phyloP scores from a whole-genome alignment of 2,329 filamentous ascomycete genomes.

The Venturiaceae sp. region DNA sequence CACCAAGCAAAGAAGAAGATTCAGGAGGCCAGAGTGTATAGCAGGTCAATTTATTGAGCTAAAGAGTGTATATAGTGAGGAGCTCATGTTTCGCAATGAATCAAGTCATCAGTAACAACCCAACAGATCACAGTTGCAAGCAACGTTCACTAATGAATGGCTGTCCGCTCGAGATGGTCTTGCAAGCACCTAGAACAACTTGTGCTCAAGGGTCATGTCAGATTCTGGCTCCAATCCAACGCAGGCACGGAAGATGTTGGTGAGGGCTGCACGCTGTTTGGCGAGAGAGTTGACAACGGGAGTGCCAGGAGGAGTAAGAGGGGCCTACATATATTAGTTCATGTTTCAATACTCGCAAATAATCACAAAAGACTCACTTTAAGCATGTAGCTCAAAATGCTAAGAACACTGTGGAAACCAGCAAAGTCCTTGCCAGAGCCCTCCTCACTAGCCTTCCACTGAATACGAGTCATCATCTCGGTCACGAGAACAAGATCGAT shows the following conservation, averaged over 20 bases:
- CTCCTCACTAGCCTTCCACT: conserved; percentile 63
- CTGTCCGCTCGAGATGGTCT: too few relatives aligned
- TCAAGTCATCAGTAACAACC: too few relatives aligned
- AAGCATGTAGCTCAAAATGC: conserved; percentile 98
- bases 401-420: conserved; percentile 94
- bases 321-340: conserved; percentile 55
- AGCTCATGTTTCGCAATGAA: too few relatives aligned
- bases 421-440: conserved; percentile 63
- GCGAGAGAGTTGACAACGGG: conserved; percentile 91
- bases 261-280: conserved; percentile 90
- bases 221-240: conserved; percentile 94
- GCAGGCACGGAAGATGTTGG: conserved; percentile 98
- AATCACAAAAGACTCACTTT: conserved; percentile 36
- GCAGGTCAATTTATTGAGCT: too few relatives aligned
- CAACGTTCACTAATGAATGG: too few relatives aligned
- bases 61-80: too few relatives aligned
- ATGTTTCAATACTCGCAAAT: conserved; percentile 4
- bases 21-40: too few relatives aligned
- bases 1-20: too few relatives aligned
- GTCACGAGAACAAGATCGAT: conserved; percentile 89
- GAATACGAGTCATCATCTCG: conserved; percentile 97
- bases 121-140: too few relatives aligned
- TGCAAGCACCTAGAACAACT: conserved; percentile 64
- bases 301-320: conserved; percentile 85
- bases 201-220: conserved; percentile 98